Conservation (phyloP, 192 early-diverging fungal species). For the Linnemannia elongata region DNA sequence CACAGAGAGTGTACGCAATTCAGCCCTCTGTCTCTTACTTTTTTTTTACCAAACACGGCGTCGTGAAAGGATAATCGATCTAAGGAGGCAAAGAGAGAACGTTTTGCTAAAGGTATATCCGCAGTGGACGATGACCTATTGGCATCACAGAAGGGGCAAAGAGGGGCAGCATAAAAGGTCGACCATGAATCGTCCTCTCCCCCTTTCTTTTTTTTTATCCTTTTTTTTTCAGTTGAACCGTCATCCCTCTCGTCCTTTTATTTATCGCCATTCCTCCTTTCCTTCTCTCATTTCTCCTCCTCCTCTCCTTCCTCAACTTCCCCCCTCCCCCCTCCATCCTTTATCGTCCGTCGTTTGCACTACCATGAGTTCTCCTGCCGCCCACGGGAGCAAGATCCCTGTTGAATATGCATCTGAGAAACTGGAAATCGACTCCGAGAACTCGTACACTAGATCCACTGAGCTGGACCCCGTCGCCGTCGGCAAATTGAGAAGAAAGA, state of each 20-base stretch:
- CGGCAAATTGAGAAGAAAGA: constrained; percentile 65
- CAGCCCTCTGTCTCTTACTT: background rate
- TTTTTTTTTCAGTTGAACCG: background rate
- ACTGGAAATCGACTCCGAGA: constrained; percentile 19
- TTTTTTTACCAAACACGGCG: background rate
- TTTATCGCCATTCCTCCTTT: background rate
- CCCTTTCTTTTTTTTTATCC: background rate
- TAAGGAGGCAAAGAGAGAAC: background rate
- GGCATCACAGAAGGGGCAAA: background rate
- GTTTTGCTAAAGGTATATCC: constrained; percentile 2
- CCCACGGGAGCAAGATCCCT: constrained; percentile 10
- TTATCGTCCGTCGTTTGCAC: background rate
- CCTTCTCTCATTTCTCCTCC: background rate
- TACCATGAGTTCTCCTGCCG: constrained; percentile 18
- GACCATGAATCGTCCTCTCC: background rate
- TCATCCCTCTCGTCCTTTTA: background rate
- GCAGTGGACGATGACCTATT: constrained; percentile 8
- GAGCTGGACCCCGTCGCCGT: constrained; percentile 29
- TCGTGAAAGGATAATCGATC: background rate
- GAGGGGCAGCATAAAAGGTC: background rate
- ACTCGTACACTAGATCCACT: background rate
- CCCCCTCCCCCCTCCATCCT: background rate
- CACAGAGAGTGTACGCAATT: background rate
- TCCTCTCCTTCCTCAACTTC: background rate
- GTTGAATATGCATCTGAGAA: constrained; percentile 20